Conservation (phyloP, 2,329 filamentous ascomycete genomes). For the Colletotrichum navitas region DNA sequence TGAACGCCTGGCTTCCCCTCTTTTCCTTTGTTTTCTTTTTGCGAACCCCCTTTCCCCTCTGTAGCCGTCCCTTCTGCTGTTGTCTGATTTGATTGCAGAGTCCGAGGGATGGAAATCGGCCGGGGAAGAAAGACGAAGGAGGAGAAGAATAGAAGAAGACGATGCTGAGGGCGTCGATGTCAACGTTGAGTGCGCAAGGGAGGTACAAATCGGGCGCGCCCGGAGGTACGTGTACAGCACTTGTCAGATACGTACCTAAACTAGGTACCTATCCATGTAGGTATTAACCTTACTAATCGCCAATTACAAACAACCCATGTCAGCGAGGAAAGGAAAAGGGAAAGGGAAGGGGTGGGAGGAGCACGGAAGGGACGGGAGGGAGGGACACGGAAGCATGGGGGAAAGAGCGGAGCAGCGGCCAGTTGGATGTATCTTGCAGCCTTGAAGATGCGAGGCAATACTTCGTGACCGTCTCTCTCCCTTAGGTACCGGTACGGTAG, state of each 20-base stretch:
- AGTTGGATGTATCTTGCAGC: not conserved
- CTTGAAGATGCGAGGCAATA: not conserved
- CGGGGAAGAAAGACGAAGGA: not conserved
- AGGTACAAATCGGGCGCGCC: no score
- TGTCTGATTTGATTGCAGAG: conserved; percentile 23
- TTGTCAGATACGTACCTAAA: no score
- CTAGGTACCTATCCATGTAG: no score
- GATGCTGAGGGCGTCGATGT: not conserved
- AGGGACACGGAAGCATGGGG: no score
- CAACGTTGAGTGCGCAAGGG: no score
- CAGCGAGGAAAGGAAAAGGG: not conserved
- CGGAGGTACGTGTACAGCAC: no score
- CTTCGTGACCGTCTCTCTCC: not conserved
- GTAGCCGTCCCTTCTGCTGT: not conserved
- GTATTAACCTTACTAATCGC: no score
- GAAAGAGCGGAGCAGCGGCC: not conserved
- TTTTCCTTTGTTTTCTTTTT: no score
- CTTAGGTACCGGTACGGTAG: not conserved
- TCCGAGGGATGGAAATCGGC: conserved; percentile 8
- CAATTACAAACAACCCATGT: no score
- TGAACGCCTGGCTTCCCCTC: not conserved
- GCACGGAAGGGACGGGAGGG: not conserved
- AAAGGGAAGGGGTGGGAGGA: not conserved
- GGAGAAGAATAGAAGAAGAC: not conserved
- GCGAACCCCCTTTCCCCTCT: not conserved